Percentiles rank a stretch among this genome's conserved stretches.
Conservation (phyloP, 2,329 filamentous ascomycete genomes). For the Domatiomyces globalis region DNA sequence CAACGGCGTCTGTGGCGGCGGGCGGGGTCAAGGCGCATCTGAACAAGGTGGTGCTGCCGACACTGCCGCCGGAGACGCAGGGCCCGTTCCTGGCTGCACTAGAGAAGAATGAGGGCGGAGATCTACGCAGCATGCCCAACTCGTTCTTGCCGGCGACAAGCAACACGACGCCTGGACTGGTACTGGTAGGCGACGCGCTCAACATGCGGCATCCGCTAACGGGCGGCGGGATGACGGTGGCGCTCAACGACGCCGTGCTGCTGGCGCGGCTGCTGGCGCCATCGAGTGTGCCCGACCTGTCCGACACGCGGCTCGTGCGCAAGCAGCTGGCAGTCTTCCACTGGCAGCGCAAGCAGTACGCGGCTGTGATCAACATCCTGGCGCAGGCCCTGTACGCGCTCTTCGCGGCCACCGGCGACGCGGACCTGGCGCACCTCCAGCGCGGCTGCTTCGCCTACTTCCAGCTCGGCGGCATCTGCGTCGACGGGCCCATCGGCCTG, state of each 20-base stretch:
- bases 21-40: slow-evolving; percentile 82
- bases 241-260: slow-evolving; percentile 78
- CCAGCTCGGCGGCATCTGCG: slow-evolving; percentile 53
- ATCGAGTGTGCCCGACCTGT: slow-evolving; percentile 51
- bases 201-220: slow-evolving; percentile 99
- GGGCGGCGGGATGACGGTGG: slow-evolving; percentile 95
- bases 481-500: slow-evolving; percentile 66
- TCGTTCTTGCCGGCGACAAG: slow-evolving; percentile 75
- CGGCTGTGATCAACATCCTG: slow-evolving; percentile 91
- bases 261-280: slow-evolving; percentile 62
- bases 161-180: slow-evolving; percentile 54
- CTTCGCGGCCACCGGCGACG: slow-evolving; percentile 62
- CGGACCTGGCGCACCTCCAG: slow-evolving; percentile 62
- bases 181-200: slow-evolving; percentile 83
- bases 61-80: slow-evolving; percentile 56
- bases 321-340: slow-evolving; percentile 63
- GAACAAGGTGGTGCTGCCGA: slow-evolving; percentile 61
- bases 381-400: slow-evolving; percentile 84
- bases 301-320: slow-evolving; percentile 51
- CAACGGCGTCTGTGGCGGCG: slow-evolving; percentile 55
- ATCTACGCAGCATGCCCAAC: slow-evolving; percentile 87
- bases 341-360: slow-evolving; percentile 70
- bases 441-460: slow-evolving; percentile 91
- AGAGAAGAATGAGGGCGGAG: slow-evolving; percentile 48
- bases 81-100: slow-evolving; percentile 64